Percentiles rank a stretch among this genome's conserved stretches.
Conservation (phyloP, 805 yeast genomes). For the Clavispora fructus region DNA sequence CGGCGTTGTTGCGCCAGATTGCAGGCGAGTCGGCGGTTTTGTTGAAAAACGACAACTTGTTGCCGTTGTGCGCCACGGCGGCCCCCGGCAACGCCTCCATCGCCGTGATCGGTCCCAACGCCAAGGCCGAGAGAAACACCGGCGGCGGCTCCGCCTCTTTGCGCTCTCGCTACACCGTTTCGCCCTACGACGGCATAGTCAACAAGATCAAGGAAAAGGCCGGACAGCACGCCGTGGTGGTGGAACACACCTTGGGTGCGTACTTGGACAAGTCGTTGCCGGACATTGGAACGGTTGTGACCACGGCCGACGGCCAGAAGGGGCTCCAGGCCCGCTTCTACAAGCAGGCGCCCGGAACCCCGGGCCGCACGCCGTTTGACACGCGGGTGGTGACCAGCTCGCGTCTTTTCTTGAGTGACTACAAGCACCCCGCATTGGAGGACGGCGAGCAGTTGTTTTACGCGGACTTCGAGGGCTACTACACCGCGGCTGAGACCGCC, state of each 20-base stretch:
- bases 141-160: constrained; percentile 68
- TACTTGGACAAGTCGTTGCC: constrained; percentile 26
- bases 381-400: constrained; percentile 12
- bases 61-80: constrained; percentile 36
- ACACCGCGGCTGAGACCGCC: constrained; percentile 43
- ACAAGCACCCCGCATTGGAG: constrained; percentile 5
- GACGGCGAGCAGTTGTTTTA: constrained; percentile 29
- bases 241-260: constrained; percentile 30
- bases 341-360: constrained; percentile 21
- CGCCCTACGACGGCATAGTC: constrained; percentile 46
- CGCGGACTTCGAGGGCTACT: constrained; percentile 40
- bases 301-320: constrained; percentile 17
- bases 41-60: constrained; percentile 47
- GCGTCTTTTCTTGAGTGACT: constrained; percentile 16
- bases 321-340: constrained; percentile 25
- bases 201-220: constrained; percentile 17
- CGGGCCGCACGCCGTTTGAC: constrained; percentile 23
- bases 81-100: constrained; percentile 28
- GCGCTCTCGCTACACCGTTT: constrained; percentile 43
- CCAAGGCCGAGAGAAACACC: constrained; percentile 41
- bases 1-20: constrained; percentile 7
- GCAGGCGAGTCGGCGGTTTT: constrained; percentile 47
- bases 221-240: constrained; percentile 14
- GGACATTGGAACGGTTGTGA: constrained; percentile 21
- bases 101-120: constrained; percentile 60